Evolutionary conservation across 2,329 filamentous ascomycete species (phyloP).

Genomic region (Ascochyta lentis): DNA sequence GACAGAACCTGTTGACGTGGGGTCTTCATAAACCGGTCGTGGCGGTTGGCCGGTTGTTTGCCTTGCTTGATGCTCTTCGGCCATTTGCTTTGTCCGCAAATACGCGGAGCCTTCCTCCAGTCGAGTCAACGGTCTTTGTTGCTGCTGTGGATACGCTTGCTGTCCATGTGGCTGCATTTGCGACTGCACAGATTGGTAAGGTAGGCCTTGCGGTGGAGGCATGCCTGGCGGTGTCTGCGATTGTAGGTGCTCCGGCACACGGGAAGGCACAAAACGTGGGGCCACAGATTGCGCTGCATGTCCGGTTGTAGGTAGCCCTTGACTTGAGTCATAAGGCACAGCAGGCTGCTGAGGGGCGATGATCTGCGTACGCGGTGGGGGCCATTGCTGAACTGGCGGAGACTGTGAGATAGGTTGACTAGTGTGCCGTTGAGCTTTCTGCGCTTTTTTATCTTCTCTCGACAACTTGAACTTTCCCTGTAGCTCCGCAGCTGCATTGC

Average conservation of each 20-base stretch:
- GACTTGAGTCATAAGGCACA: slow-evolving; percentile 22
- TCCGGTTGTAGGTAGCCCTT: slow-evolving; percentile 23
- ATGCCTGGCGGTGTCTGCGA: slow-evolving; percentile 21
- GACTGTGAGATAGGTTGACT: slow-evolving; percentile 18
- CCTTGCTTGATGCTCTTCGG: slow-evolving; percentile 28
- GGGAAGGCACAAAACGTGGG: slow-evolving; percentile 16
- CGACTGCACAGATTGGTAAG: slow-evolving; percentile 8
- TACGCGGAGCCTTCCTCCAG: slow-evolving; percentile 32
- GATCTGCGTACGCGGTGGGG: slow-evolving; percentile 25
- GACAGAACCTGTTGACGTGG: slow-evolving; percentile 5
- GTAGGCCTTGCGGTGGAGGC: slow-evolving; percentile 18
- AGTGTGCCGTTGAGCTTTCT: slow-evolving; percentile 38
- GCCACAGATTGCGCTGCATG: slow-evolving; percentile 27
- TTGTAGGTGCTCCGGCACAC: slow-evolving; percentile 14
- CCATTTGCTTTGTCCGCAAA: slow-evolving; percentile 30
- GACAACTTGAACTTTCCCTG: slow-evolving; percentile 44
- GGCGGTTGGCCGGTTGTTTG: slow-evolving; percentile 9
- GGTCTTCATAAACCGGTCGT: slow-evolving; percentile 13
- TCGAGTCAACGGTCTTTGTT: slow-evolving; percentile 7
- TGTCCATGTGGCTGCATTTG: slow-evolving; percentile 21
- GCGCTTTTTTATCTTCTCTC: slow-evolving; percentile 47
- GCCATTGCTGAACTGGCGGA: slow-evolving; percentile 24
- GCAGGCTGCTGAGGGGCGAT: slow-evolving; percentile 25
- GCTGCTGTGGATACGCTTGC: slow-evolving; percentile 10
- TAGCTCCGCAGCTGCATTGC: slow-evolving; percentile 38